These are phyloP conservation scores for Urochloa ruziziensis DNA, from an alignment of 176 grass and related monocot species.

Conservation along the genomic window DNA sequence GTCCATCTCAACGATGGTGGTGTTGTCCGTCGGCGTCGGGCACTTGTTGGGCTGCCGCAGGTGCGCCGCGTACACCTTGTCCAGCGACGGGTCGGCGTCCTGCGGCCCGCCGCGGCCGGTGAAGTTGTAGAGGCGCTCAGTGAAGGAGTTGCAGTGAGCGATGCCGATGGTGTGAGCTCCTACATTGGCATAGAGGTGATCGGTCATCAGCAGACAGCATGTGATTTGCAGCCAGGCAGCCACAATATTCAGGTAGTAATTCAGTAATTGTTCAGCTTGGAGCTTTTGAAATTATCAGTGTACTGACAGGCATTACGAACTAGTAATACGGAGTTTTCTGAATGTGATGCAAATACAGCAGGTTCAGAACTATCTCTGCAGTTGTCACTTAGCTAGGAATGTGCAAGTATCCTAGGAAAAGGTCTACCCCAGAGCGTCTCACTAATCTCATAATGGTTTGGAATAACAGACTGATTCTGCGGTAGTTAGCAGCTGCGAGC, in stretches of 20 bases:
- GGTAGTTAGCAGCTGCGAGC: not conserved
- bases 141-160: constrained; percentile 58
- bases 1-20: constrained; percentile 86
- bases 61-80: constrained; percentile 57
- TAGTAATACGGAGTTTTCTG: too few species aligned
- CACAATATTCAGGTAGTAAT: too few species aligned
- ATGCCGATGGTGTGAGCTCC: constrained; percentile 93
- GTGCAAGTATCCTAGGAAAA: not conserved
- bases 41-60: constrained; percentile 66
- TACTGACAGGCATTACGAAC: too few species aligned
- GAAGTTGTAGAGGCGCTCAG: constrained; percentile 76
- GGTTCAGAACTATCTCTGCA: too few species aligned
- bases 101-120: constrained; percentile 44
- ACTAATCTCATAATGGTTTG: not conserved
- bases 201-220: too few species aligned
- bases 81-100: constrained; percentile 64
- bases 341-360: not conserved
- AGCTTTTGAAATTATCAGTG: not conserved
- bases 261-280: not conserved
- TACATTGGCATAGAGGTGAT: not conserved
- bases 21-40: constrained; percentile 47
- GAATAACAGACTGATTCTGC: not conserved
- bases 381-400: too few species aligned
- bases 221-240: not conserved
- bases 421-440: not conserved